Evolutionary conservation across 176 grass and related monocot species (phyloP).

Genomic region (Carex littledalei): DNA sequence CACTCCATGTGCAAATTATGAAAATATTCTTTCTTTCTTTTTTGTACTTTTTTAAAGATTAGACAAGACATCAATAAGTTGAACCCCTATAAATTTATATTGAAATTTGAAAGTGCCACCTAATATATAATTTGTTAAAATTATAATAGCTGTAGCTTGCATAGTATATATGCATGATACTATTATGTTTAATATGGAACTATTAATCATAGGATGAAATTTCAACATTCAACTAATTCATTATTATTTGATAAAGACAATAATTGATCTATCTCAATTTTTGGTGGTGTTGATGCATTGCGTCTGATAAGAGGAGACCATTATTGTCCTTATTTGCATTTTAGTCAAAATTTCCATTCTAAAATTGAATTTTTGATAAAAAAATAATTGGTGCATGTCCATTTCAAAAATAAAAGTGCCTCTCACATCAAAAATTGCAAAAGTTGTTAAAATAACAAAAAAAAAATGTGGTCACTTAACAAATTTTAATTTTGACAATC

Average conservation of each 20-base stretch:
- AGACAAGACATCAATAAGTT: neutral
- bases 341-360: neutral
- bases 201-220: too few species aligned
- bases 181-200: too few species aligned
- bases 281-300: neutral
- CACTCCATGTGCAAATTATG: slow-evolving; percentile 25
- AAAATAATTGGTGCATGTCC: neutral
- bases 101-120: neutral
- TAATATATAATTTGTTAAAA: neutral
- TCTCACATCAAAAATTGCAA: slow-evolving; percentile 2
- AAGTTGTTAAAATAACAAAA: neutral
- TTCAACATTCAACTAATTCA: neutral
- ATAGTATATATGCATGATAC: too few species aligned
- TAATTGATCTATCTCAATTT: neutral
- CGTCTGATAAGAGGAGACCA: neutral
- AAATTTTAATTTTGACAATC: too few species aligned
- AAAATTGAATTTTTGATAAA: neutral
- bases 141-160: neutral
- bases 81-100: neutral
- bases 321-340: neutral
- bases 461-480: too few species aligned
- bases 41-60: neutral
- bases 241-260: neutral
- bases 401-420: neutral
- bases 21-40: slow-evolving; percentile 13